These are phyloP conservation scores for Ophiostoma populinum DNA, from an alignment of 2,329 filamentous ascomycete species.

Conservation along the genomic window DNA sequence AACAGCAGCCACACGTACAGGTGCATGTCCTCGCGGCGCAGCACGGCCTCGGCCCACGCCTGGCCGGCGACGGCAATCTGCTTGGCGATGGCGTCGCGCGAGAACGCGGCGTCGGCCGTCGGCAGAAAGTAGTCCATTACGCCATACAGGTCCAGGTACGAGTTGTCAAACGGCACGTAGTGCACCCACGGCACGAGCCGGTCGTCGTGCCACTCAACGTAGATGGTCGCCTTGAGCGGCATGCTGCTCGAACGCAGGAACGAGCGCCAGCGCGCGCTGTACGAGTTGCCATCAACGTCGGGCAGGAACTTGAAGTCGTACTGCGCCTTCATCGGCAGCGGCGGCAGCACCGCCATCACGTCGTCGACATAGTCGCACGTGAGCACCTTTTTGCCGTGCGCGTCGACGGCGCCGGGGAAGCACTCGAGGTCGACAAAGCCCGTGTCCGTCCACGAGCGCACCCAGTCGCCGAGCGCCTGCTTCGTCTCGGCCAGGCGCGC, in stretches of 20 bases:
- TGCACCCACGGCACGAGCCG: conserved; percentile 53
- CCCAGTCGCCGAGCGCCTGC: conserved; percentile 23
- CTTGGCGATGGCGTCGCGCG: conserved; percentile 32
- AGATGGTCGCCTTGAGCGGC: conserved; percentile 55
- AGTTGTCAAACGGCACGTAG: conserved; percentile 54
- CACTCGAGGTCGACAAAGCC: conserved; percentile 28
- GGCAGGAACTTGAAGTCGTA: conserved; percentile 45
- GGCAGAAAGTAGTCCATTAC: conserved; percentile 47
- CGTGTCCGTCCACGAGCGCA: conserved; percentile 22
- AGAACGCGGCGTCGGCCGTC: conserved; percentile 17
- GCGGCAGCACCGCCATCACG: conserved; percentile 17
- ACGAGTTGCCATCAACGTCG: conserved; percentile 52
- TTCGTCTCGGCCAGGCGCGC: conserved; percentile 11
- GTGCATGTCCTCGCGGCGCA: conserved; percentile 47
- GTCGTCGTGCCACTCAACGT: conserved; percentile 58
- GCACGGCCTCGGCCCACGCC: conserved; percentile 41
- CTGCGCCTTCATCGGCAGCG: conserved; percentile 28
- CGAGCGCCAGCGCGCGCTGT: conserved; percentile 40
- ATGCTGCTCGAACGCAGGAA: conserved; percentile 46
- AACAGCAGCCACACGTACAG: conserved; percentile 46
- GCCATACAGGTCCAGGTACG: conserved; percentile 46
- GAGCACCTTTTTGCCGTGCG: conserved; percentile 5
- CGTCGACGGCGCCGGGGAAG: conserved; percentile 10
- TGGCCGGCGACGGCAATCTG: conserved; percentile 43
- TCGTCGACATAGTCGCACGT: conserved; percentile 23